Percentiles rank a stretch among this genome's conserved stretches.
Conservation (phyloP, 192 early-diverging fungal species). For the Entophlyctis luteolus region DNA sequence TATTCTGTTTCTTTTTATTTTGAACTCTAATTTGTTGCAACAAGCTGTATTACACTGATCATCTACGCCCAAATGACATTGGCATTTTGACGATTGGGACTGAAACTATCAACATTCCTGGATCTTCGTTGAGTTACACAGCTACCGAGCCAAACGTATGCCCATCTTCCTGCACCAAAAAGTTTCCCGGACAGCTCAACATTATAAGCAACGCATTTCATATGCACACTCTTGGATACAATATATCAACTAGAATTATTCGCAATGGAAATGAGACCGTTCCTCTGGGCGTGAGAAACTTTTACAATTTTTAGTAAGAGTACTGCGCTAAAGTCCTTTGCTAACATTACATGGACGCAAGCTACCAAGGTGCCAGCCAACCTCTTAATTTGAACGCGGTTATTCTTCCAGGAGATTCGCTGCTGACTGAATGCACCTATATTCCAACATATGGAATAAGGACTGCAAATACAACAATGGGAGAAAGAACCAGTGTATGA, state of each 20-base stretch:
- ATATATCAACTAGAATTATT: slow-evolving; percentile 23
- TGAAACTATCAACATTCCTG: slow-evolving; percentile 15
- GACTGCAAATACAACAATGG: background rate
- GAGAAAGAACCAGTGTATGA: background rate
- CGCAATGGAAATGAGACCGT: slow-evolving; percentile 19
- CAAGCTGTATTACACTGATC: slow-evolving; percentile 18
- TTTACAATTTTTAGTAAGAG: slow-evolving; percentile 25
- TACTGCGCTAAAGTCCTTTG: background rate
- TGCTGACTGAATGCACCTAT: slow-evolving; percentile 32
- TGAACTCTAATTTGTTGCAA: background rate
- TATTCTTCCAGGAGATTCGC: slow-evolving; percentile 24
- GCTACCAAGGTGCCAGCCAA: slow-evolving; percentile 6
- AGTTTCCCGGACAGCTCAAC: slow-evolving; percentile 16
- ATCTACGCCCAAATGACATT: slow-evolving; percentile 13
- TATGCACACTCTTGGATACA: slow-evolving; percentile 23
- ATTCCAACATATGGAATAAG: background rate
- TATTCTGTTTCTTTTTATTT: background rate
- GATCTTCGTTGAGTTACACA: background rate
- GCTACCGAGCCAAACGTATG: background rate
- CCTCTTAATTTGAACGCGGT: background rate
- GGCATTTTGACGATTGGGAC: slow-evolving; percentile 17
- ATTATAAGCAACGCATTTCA: slow-evolving; percentile 23
- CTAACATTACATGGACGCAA: background rate
- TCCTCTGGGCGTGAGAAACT: slow-evolving; percentile 10
- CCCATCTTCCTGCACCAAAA: slow-evolving; percentile 23